Evolutionary conservation across 2,329 filamentous ascomycete species (phyloP).

Genomic region (Diaporthe nobilis): DNA sequence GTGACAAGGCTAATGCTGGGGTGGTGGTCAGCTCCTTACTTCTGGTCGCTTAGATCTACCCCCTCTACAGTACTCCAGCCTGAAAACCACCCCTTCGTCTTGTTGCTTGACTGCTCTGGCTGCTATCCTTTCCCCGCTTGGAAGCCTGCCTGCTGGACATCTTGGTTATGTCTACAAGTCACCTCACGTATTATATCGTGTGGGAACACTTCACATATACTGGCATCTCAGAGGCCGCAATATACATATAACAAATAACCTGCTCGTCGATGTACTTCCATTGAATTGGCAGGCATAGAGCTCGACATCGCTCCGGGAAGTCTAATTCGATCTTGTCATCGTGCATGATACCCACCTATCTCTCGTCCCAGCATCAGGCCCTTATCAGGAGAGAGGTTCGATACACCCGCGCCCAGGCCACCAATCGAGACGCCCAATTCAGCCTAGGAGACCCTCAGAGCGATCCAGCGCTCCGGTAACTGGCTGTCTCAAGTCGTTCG

Average conservation of each 20-base stretch:
- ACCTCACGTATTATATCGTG: not conserved
- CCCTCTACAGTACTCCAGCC: not conserved
- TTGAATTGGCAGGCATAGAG: conserved; percentile 5
- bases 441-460: conserved; percentile 11
- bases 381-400: conserved; percentile 22
- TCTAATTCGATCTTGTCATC: conserved; percentile 34
- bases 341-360: conserved; percentile 32
- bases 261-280: not conserved
- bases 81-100: not conserved
- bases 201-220: not conserved
- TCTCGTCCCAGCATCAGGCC: conserved; percentile 29
- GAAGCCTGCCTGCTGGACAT: conserved; percentile 1
- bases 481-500: conserved; percentile 17
- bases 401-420: conserved; percentile 13
- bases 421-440: conserved; percentile 26
- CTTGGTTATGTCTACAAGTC: not conserved
- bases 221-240: conserved; percentile 4
- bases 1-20: conserved; percentile 25
- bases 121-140: not conserved
- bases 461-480: conserved; percentile 20
- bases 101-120: not conserved
- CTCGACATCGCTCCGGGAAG: not conserved
- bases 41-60: not conserved
- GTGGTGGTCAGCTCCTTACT: conserved; percentile 18
- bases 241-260: conserved; percentile 2